Evolutionary conservation across 306 rosid species (phyloP), one percentile per base, ranked within the genome.

Genomic region (Albizia julibrissin): DNA sequence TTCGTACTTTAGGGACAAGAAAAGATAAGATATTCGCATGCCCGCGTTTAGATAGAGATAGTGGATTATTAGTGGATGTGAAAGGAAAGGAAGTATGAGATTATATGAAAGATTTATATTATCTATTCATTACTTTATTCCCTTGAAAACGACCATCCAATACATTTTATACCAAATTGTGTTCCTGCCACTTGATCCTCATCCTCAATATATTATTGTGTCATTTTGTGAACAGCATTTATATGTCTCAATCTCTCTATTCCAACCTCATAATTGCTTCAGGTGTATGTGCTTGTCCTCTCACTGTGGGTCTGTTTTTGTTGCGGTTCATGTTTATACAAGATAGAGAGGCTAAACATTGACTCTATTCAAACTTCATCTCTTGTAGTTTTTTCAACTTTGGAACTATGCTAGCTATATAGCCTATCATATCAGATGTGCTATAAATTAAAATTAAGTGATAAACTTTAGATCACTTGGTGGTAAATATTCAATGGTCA

Each of bases 1-100:
- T 44, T 14, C 10, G 26, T 72, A 72, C 24, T 26, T 72, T 44
- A 7, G 40, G 40, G 40, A 26, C 22, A 2, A 72, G 76, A 72
- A 72, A 72, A 15, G 76, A 72, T 72, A 44, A 72, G 76, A 72
- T 72, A 42, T 72, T 72, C 15, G 61, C 76, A 15, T 72, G 76
- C 76, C 15, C 3, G 24, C 2, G 69, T 43, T 43, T 26, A 69
- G 33, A 69, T 39, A 0, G 24, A 37, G 24, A 21, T 46, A 44
- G 75, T 43, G 75, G 54, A 43, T 40, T 70, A 71, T 40, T 70
- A 70, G 75, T 71, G 76, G 56, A 70, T 22, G 54, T 70, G 75
- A 42, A 70, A 70, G 40, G 75, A 70, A 6, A 70, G 76, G 40
- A 71, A 59, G 33, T 15, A 6, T 31, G 58, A 22, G 59, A 44